Conservation (phyloP, 2,329 filamentous ascomycete species). For the Alternaria ventricosa region DNA sequence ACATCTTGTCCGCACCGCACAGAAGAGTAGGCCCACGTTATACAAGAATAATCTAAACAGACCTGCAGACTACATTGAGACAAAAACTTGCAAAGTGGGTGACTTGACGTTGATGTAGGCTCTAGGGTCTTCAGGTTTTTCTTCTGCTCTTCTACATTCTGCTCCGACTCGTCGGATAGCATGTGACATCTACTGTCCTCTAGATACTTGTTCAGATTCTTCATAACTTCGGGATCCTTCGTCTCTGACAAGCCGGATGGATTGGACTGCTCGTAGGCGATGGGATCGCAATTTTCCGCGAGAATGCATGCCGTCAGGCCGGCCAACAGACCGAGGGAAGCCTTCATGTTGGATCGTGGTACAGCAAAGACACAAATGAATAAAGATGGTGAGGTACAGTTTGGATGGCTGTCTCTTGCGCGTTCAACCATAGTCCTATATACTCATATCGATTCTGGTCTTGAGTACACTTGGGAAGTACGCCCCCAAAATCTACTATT, state of each 20-base stretch:
- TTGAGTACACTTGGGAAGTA: neutral
- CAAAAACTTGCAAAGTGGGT: no score
- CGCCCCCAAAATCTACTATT: neutral
- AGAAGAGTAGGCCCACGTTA: no score
- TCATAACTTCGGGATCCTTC: neutral
- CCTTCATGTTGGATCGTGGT: neutral
- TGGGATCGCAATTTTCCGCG: neutral
- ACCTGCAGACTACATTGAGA: no score
- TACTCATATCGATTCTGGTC: neutral
- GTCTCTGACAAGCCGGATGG: neutral
- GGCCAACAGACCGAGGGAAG: neutral
- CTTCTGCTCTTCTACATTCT: neutral
- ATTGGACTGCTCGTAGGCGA: neutral
- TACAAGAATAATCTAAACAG: no score
- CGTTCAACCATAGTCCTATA: neutral
- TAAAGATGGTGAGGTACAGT: no score
- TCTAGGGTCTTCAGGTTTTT: no score
- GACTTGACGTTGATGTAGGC: no score
- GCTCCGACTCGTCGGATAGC: accelerated
- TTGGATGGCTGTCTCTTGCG: neutral
- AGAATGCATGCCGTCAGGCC: neutral
- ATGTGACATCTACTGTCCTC: neutral
- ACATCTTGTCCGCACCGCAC: neutral
- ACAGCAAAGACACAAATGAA: no score
- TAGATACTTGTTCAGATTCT: neutral